Percentiles rank a stretch among this genome's conserved stretches.
Conservation (phyloP, 495 filamentous ascomycete species). For the Penicillium crystallinum region DNA sequence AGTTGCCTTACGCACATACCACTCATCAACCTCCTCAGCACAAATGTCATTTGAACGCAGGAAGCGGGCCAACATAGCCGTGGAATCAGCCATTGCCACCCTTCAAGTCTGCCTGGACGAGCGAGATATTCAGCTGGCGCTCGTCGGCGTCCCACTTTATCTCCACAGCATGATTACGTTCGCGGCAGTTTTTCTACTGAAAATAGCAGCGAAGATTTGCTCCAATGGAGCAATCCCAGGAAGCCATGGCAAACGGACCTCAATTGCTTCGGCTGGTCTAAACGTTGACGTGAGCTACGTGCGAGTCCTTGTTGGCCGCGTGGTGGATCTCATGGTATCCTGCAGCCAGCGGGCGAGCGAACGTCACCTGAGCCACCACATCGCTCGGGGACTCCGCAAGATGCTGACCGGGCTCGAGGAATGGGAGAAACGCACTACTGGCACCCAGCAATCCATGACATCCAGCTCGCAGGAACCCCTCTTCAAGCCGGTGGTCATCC, state of each 20-base stretch:
- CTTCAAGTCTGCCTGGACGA: constrained; percentile 46
- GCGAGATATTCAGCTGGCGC: constrained; percentile 44
- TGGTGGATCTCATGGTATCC: constrained; percentile 44
- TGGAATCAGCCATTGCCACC: constrained; percentile 49
- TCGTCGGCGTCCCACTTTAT: constrained; percentile 51
- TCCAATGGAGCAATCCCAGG: constrained; percentile 25
- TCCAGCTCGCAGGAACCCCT: constrained; percentile 25
- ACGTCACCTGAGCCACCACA: constrained; percentile 50
- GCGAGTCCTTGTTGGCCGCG: constrained; percentile 39
- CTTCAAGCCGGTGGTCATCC: constrained; percentile 38
- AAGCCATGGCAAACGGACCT: constrained; percentile 30
- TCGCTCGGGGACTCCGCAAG: constrained; percentile 48
- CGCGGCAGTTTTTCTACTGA: constrained; percentile 51
- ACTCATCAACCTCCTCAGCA: constrained; percentile 43
- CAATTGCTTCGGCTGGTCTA: constrained; percentile 42
- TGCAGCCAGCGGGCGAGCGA: constrained; percentile 48
- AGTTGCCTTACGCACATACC: constrained; percentile 50
- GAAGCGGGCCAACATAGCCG: constrained; percentile 50
- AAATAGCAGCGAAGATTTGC: constrained; percentile 45
- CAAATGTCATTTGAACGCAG: constrained; percentile 47
- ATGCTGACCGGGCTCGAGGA: constrained; percentile 47
- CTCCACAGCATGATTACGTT: constrained; percentile 55
- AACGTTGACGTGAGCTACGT: constrained; percentile 39
- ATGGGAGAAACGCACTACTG: constrained; percentile 39
- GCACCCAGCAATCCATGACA: constrained; percentile 16